Conservation (phyloP, 768 basidiomycete species). For the Ephemerocybe angulata region DNA sequence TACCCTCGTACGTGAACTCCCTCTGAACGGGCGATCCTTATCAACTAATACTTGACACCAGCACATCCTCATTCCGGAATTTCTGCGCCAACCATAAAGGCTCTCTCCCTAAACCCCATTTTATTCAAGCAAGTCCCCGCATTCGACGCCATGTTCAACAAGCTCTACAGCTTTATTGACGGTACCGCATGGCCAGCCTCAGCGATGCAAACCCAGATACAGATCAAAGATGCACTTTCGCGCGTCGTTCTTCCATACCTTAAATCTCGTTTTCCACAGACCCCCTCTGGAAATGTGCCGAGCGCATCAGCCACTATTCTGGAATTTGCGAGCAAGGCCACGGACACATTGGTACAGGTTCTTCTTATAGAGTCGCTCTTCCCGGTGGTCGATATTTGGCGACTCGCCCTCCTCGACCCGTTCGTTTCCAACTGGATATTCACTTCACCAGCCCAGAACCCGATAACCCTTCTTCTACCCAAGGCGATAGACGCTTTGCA, state of each 20-base stretch:
- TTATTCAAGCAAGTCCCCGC: conserved; percentile 70
- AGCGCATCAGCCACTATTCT: conserved; percentile 38
- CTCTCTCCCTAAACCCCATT: conserved; percentile 70
- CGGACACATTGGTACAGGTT: conserved; percentile 35
- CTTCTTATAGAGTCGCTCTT: conserved; percentile 62
- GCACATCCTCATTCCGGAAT: conserved; percentile 74
- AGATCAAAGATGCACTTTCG: conserved; percentile 50
- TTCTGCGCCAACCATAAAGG: conserved; percentile 54
- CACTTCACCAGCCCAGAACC: conserved; percentile 26
- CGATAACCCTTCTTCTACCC: conserved; percentile 43
- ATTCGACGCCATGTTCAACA: conserved; percentile 58
- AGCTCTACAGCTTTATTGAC: conserved; percentile 64
- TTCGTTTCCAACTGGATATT: conserved; percentile 49
- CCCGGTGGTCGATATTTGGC: conserved; percentile 81
- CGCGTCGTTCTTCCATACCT: conserved; percentile 59
- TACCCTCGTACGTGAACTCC: conserved; percentile 69
- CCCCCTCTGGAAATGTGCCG: conserved; percentile 15
- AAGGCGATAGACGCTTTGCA: conserved; percentile 36
- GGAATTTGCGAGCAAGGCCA: conserved; percentile 47
- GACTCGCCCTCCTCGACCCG: conserved; percentile 68
- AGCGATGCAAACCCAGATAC: conserved; percentile 24
- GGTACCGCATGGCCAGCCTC: conserved; percentile 33
- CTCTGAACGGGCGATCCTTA: not conserved
- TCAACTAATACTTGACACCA: conserved; percentile 23
- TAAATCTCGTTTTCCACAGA: conserved; percentile 48